phyloP scores from a whole-genome alignment of 768 basidiomycete species.

The Trametopsis cervina region DNA sequence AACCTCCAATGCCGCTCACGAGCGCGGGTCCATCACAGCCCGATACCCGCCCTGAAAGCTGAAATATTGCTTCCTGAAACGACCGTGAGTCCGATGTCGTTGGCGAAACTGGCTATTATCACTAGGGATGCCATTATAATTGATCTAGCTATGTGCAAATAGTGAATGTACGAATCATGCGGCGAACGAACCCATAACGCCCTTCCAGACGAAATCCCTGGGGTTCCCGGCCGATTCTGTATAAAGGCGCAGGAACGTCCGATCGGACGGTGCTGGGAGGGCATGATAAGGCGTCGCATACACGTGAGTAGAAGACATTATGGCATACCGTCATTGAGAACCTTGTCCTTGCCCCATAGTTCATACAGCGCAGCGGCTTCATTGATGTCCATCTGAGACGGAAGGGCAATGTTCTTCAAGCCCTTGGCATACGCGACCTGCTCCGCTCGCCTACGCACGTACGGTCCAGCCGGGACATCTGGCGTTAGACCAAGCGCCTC shows the following conservation, averaged over 20 bases:
- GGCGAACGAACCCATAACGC: slow-evolving; percentile 21
- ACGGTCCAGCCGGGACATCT: slow-evolving; percentile 41
- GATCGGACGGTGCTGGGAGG: slow-evolving; percentile 46
- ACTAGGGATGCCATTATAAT: too few species aligned
- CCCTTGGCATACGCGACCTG: slow-evolving; percentile 50
- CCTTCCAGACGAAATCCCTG: slow-evolving; percentile 57
- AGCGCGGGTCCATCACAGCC: too few species aligned
- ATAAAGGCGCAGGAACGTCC: slow-evolving; percentile 73
- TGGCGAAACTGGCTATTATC: too few species aligned
- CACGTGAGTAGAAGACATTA: background rate
- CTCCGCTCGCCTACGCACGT: slow-evolving; percentile 43
- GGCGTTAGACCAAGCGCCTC: slow-evolving; percentile 48
- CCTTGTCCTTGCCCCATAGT: slow-evolving; percentile 61
- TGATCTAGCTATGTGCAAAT: background rate
- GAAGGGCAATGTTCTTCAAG: slow-evolving; percentile 42
- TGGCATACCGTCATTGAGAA: slow-evolving; percentile 37
- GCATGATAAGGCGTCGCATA: background rate
- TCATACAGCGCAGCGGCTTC: slow-evolving; percentile 78
- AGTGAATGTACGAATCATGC: background rate
- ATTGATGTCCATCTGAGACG: slow-evolving; percentile 47
- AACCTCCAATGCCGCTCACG: too few species aligned
- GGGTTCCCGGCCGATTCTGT: slow-evolving; percentile 74
- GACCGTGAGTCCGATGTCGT: too few species aligned
- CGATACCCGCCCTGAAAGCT: too few species aligned
- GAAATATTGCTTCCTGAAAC: too few species aligned